Conservation (phyloP, 202 grass and related monocot genomes). For the Digitaria exilis region DNA sequence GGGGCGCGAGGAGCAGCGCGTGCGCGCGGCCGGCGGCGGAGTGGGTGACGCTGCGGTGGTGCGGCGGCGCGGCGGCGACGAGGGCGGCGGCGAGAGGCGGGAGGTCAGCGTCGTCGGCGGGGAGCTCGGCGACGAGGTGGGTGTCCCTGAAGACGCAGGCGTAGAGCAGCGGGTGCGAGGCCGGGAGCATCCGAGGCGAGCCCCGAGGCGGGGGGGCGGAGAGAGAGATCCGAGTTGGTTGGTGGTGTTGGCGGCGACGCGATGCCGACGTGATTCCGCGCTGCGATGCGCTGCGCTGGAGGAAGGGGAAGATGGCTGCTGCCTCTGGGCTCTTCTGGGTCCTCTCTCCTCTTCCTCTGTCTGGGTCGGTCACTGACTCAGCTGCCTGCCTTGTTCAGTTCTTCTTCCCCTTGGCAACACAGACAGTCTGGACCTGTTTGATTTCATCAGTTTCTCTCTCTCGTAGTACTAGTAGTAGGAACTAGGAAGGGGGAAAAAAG, state of each 20-base stretch:
- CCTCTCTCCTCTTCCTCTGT: too few species aligned
- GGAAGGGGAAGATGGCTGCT: not conserved
- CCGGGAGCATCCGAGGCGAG: slow-evolving; percentile 68
- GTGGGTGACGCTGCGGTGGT: slow-evolving; percentile 48
- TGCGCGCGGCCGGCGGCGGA: slow-evolving; percentile 47
- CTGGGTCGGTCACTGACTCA: too few species aligned
- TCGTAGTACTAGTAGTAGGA: too few species aligned
- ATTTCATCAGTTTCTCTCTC: not conserved
- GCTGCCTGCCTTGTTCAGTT: too few species aligned
- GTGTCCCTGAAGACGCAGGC: slow-evolving; percentile 61
- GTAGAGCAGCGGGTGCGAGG: slow-evolving; percentile 68
- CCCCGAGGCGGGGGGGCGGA: slow-evolving; percentile 21
- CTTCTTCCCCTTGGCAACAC: not conserved
- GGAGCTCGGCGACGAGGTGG: slow-evolving; percentile 50
- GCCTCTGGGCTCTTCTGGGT: not conserved
- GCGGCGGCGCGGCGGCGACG: slow-evolving; percentile 34
- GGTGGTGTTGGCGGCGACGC: not conserved
- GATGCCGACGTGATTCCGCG: not conserved
- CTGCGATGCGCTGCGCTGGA: not conserved
- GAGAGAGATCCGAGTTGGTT: not conserved
- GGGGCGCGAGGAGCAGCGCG: slow-evolving; percentile 55
- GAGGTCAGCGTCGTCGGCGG: slow-evolving; percentile 23
- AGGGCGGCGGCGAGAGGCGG: slow-evolving; percentile 47
- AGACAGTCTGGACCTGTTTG: slow-evolving; percentile 29
- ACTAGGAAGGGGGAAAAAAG: too few species aligned